These are phyloP conservation scores for Cladosporium austrohemisphaericum DNA, from an alignment of 2,329 filamentous ascomycete genomes.

Conservation along the genomic window DNA sequence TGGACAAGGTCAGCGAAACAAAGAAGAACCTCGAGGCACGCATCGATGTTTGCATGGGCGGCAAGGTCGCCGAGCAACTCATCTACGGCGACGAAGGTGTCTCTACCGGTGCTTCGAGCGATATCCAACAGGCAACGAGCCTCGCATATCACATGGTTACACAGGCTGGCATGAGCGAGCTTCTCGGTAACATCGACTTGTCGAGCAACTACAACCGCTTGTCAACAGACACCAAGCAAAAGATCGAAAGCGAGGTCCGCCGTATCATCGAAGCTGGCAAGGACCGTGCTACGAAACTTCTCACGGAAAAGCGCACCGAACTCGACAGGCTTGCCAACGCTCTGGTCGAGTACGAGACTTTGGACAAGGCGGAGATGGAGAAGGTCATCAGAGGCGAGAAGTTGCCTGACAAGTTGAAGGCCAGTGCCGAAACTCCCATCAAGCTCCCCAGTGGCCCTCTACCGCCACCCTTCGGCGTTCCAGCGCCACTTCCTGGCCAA, in stretches of 20 bases:
- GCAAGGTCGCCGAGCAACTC: conserved; percentile 86
- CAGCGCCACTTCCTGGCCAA: not conserved
- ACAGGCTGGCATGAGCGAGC: conserved; percentile 80
- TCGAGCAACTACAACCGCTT: conserved; percentile 73
- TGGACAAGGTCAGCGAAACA: conserved; percentile 88
- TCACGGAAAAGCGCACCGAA: conserved; percentile 74
- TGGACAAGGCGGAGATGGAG: conserved; percentile 84
- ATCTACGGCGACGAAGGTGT: conserved; percentile 89
- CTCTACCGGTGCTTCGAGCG: conserved; percentile 79
- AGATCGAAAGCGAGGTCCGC: conserved; percentile 86
- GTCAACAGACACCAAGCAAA: conserved; percentile 78
- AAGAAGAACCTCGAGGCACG: conserved; percentile 76
- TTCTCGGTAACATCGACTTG: conserved; percentile 86
- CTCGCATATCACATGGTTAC: conserved; percentile 87
- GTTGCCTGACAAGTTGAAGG: conserved; percentile 63
- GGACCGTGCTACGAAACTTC: conserved; percentile 65
- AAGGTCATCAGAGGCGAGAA: conserved; percentile 85
- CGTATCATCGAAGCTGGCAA: conserved; percentile 78
- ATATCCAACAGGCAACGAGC: conserved; percentile 76
- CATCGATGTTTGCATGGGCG: conserved; percentile 78
- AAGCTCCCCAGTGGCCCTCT: conserved; percentile 54
- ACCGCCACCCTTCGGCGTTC: conserved; percentile 9
- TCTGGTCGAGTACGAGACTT: conserved; percentile 88
- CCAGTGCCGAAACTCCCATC: conserved; percentile 57
- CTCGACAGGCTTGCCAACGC: conserved; percentile 85